phyloP scores from a whole-genome alignment of 805 yeast genomes.

The Nakazawaea wyomingensis region DNA sequence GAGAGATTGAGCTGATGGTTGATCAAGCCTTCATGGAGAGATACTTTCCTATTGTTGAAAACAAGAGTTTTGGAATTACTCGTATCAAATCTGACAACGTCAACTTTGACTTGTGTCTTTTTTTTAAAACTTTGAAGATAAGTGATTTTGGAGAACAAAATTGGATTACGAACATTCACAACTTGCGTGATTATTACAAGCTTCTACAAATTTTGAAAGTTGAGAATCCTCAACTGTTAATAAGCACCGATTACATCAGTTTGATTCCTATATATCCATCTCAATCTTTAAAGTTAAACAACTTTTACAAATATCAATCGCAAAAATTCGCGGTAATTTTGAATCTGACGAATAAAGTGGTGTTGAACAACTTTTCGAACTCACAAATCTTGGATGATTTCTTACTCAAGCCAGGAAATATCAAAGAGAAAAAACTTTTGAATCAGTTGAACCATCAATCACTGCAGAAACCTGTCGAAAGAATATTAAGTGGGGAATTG shows the following conservation, averaged over 20 bases:
- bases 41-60: conserved; percentile 18
- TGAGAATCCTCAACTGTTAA: conserved; percentile 30
- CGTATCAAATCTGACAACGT: conserved; percentile 30
- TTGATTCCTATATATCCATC: conserved; percentile 18
- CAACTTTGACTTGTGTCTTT: conserved; percentile 22
- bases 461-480: neutral
- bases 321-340: neutral
- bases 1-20: conserved; percentile 27
- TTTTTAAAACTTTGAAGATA: conserved; percentile 16
- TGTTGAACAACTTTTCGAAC: conserved; percentile 1
- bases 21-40: conserved; percentile 23
- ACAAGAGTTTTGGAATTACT: conserved; percentile 26
- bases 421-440: conserved; percentile 18
- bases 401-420: conserved; percentile 24
- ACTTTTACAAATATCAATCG: conserved; percentile 7
- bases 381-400: conserved; percentile 38
- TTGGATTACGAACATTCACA: conserved; percentile 21
- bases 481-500: neutral
- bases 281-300: conserved; percentile 4
- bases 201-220: conserved; percentile 29
- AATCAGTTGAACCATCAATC: conserved; percentile 8
- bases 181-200: conserved; percentile 26
- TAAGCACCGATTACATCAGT: conserved; percentile 15
- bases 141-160: conserved; percentile 6
- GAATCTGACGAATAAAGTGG: neutral